phyloP scores from a whole-genome alignment of 2,329 filamentous ascomycete genomes.

The Xylariaceae sp. region DNA sequence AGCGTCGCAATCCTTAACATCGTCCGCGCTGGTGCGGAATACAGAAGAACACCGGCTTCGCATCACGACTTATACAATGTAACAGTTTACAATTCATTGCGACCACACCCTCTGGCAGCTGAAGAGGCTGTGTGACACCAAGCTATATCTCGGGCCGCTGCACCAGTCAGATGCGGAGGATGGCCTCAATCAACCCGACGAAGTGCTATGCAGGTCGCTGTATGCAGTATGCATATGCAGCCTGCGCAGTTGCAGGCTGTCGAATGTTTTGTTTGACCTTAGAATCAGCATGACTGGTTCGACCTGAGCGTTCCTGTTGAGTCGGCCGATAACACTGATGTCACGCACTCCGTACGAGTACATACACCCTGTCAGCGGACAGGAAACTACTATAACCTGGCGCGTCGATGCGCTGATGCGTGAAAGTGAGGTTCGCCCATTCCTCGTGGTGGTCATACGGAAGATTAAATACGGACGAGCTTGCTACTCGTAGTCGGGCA shows the following conservation, averaged over 20 bases:
- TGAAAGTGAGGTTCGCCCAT: not conserved
- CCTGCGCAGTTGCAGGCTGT: not conserved
- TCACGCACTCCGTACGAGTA: not conserved
- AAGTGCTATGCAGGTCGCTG: not conserved
- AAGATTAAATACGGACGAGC: not conserved
- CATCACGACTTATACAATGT: not conserved
- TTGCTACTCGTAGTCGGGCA: not conserved
- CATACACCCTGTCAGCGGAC: not conserved
- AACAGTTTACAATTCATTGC: too few species aligned
- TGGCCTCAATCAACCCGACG: not conserved
- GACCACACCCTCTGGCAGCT: constrained; percentile 3
- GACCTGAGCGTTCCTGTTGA: not conserved
- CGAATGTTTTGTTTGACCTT: not conserved
- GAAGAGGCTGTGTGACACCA: constrained; percentile 12
- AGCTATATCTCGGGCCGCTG: constrained; percentile 7
- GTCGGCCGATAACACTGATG: not conserved
- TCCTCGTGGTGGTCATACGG: not conserved
- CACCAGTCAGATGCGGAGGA: constrained; percentile 12
- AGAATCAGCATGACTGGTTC: not conserved
- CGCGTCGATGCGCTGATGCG: not conserved
- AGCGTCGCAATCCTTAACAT: not conserved
- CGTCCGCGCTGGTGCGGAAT: not conserved
- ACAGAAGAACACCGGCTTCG: not conserved
- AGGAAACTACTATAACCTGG: not conserved
- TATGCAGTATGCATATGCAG: not conserved